Conservation (phyloP, 2,329 filamentous ascomycete genomes). For the Cytospora piceicola region DNA sequence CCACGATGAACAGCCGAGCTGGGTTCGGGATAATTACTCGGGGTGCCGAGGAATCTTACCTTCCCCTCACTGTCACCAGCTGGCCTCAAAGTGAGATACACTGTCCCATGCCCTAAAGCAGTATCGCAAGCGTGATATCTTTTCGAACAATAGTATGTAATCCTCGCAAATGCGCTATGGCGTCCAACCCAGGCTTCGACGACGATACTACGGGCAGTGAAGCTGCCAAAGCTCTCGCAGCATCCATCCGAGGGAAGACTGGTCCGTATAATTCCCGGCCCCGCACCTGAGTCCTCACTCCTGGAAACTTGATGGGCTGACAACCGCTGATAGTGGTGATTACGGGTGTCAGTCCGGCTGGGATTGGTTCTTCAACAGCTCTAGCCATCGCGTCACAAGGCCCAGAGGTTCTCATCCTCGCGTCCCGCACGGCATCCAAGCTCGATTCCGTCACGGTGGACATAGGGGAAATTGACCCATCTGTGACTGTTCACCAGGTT, state of each 20-base stretch:
- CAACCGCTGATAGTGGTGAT: constrained; percentile 40
- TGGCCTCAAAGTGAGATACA: too few species aligned
- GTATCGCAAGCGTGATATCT: too few species aligned
- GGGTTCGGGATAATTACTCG: too few species aligned
- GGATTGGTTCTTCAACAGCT: constrained; percentile 48
- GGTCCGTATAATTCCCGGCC: constrained; percentile 31
- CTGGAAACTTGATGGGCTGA: not conserved
- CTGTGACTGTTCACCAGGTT: constrained; percentile 42
- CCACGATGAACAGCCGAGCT: too few species aligned
- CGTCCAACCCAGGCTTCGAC: constrained; percentile 43
- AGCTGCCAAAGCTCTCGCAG: constrained; percentile 38
- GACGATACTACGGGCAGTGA: constrained; percentile 42
- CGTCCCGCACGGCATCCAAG: constrained; percentile 49
- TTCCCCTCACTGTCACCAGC: too few species aligned
- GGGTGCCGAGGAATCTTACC: too few species aligned
- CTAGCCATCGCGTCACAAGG: constrained; percentile 49
- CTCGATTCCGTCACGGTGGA: constrained; percentile 45
- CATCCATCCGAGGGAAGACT: constrained; percentile 38
- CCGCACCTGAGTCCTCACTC: not conserved
- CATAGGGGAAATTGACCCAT: constrained; percentile 42
- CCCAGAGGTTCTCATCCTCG: constrained; percentile 48
- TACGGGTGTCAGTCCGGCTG: constrained; percentile 48
- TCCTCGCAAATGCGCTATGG: constrained; percentile 32
- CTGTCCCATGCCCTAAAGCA: too few species aligned
- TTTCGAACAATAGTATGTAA: too few species aligned